Evolutionary conservation across 306 rosid genomes (phyloP).

Genomic region (Betula pendula): DNA sequence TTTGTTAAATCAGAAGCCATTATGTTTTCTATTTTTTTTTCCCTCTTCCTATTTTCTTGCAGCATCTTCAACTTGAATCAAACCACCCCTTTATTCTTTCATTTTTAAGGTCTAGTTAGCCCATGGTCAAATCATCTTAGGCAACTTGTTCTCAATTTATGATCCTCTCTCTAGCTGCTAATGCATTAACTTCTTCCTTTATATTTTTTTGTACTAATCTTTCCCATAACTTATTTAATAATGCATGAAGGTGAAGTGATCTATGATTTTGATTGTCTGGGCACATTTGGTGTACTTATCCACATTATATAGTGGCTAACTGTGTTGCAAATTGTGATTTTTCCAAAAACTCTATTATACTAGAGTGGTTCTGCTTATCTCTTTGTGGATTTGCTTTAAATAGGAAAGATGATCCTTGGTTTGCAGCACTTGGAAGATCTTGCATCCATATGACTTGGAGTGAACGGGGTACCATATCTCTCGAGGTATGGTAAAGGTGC

Average conservation of each 20-base stretch:
- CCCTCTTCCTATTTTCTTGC: too few species aligned
- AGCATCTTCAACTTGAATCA: too few species aligned
- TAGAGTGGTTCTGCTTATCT: background rate
- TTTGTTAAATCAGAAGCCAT: background rate
- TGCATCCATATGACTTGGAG: slow-evolving; percentile 95
- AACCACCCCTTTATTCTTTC: too few species aligned
- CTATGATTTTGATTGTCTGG: background rate
- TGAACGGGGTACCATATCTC: slow-evolving; percentile 83
- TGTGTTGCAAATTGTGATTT: background rate
- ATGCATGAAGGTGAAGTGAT: background rate
- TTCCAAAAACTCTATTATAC: background rate
- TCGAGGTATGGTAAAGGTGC: slow-evolving; percentile 51
- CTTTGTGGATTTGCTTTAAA: slow-evolving; percentile 23
- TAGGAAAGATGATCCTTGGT: slow-evolving; percentile 96
- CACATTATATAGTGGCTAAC: background rate
- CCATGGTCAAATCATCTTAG: too few species aligned
- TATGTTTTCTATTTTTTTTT: background rate
- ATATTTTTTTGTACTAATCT: background rate
- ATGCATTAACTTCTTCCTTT: background rate
- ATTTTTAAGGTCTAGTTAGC: too few species aligned
- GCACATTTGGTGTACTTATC: background rate
- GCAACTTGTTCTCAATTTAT: background rate
- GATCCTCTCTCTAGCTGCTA: background rate
- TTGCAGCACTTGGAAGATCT: slow-evolving; percentile 80
- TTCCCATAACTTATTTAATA: background rate